Base-by-base conservation (phyloP, 805 yeast species). In the Zygoascus bituminiphila region DNA sequence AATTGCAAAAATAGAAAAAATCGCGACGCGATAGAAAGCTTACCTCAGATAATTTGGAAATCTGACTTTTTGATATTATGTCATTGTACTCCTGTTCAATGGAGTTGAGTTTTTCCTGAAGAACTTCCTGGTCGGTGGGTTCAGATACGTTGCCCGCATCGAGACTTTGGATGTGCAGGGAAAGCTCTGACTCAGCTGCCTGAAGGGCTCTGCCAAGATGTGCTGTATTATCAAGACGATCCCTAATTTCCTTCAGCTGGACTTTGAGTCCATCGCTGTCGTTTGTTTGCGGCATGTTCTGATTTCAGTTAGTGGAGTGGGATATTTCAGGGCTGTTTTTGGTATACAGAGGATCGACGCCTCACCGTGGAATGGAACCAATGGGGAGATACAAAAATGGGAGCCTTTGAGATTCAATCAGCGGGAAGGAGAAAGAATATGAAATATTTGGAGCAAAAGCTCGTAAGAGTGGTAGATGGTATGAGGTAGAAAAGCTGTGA, bases 21-120 rank as follows among this genome's bases (percentile, higher is more conserved):
- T 26, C 39, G 9, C 19, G 21, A n/a, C 40, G n/a, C 5, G 42
- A 42, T 26, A 26, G 21, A 21, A 33, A 12, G 37, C 47, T 10
- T 17, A 14, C 29, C 25, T 42, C 15, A 42, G 43, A 19, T 19
- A 22, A 20, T 21, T 17, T 22, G 5, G 21, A 24, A 17, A 37
- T 23, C 19, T 23, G 15, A n/a, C 25, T 45, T 36, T 36, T 38
- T 14, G 23, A 43, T 33, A 26, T 14, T 8, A 35, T 14, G 15
- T 44, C 47, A n/a, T 26, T 20, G 26, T 44, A 44, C 14, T 31
- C 42, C 15, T 36, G 42, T 20, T 37, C 31, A 20, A 44, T 44
- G 14, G n/a, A 12, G 12, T 36, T 15, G 17, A 44, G 22, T 24
- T 44, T 44, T 19, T 33, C 7, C 25, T 31, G 47, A 9, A 44